A percentile compares a stretch with the other conserved stretches of the same genome.
phyloP scores from a whole-genome alignment of 306 rosid genomes.

The Corylus heterophylla region DNA sequence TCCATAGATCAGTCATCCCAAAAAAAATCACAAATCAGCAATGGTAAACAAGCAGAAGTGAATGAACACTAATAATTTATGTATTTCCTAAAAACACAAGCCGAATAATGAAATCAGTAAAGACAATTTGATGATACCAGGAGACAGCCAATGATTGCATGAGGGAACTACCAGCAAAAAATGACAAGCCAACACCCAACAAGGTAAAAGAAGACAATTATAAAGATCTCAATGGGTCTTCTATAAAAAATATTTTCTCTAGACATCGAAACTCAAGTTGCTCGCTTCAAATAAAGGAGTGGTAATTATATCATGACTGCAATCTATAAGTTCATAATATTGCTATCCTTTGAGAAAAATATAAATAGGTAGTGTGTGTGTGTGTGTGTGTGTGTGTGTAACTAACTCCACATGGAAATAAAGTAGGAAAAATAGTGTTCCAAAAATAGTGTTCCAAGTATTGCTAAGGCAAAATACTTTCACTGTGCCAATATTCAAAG shows the following conservation, averaged over 20 bases:
- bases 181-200: not conserved
- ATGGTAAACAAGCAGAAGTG: slow-evolving; percentile 14
- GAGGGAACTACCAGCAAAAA: not conserved
- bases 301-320: not conserved
- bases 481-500: not conserved
- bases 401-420: not conserved
- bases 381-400: not conserved
- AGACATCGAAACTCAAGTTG: not conserved
- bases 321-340: not conserved
- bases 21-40: slow-evolving; percentile 10
- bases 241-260: not conserved
- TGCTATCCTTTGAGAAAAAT: not conserved
- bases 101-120: slow-evolving; percentile 14
- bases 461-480: not conserved
- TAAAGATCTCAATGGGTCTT: not conserved
- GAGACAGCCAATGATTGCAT: not conserved
- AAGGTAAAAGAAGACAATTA: not conserved
- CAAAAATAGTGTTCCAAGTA: not conserved
- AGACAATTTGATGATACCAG: not conserved
- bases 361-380: not conserved
- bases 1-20: slow-evolving; percentile 9
- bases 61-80: slow-evolving; percentile 4
- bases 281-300: not conserved
- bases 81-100: slow-evolving; percentile 1
- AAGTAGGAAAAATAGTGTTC: not conserved